Percentiles rank a stretch among this genome's conserved stretches.
Conservation (phyloP, 1,139 yeast genomes). For the Geotrichum candidum region DNA sequence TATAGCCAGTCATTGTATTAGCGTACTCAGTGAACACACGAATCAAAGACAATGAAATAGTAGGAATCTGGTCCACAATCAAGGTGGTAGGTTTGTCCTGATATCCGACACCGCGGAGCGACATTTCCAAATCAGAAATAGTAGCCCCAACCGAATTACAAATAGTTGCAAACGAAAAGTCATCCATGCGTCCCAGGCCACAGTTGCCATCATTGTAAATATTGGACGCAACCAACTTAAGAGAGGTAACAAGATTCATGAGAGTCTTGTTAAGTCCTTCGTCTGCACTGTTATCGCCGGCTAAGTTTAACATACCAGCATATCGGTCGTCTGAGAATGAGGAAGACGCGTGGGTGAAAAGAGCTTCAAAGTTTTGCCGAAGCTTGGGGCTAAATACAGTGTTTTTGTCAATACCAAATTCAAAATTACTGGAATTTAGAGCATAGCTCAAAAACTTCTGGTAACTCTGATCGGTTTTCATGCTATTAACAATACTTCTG, state of each 20-base stretch:
- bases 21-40: conserved; percentile 42
- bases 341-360: neutral
- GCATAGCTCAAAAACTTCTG: conserved; percentile 2
- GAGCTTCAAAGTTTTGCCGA: neutral
- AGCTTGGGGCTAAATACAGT: neutral
- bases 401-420: neutral
- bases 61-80: conserved; percentile 53
- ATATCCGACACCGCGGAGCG: conserved; percentile 52
- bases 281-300: neutral
- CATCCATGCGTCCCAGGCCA: neutral
- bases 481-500: conserved; percentile 20
- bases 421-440: neutral
- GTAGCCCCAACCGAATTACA: conserved; percentile 31
- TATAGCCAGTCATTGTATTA: conserved; percentile 19
- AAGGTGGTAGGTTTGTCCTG: conserved; percentile 36
- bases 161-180: conserved; percentile 3
- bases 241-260: neutral
- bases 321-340: neutral
- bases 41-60: conserved; percentile 52
- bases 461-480: conserved; percentile 11
- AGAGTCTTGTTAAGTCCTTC: neutral
- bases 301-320: neutral
- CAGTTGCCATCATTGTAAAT: neutral
- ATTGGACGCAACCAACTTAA: conserved; percentile 6
- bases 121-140: conserved; percentile 59